Evolutionary conservation across 2,329 filamentous ascomycete species (phyloP).

Genomic region (Aspergillus candidus): DNA sequence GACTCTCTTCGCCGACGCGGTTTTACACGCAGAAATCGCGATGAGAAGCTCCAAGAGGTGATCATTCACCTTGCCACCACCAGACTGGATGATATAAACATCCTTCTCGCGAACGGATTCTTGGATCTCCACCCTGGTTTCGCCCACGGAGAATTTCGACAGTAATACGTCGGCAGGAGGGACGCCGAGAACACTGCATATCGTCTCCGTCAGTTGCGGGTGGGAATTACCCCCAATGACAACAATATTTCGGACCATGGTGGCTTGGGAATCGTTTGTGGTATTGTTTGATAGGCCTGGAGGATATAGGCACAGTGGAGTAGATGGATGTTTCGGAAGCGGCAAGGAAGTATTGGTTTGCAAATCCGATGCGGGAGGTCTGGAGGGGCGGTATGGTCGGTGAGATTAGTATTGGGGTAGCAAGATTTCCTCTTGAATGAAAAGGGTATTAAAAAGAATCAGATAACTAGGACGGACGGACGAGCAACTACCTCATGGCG

Average conservation of each 20-base stretch:
- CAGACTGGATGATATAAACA: slow-evolving; percentile 96
- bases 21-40: slow-evolving; percentile 97
- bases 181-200: slow-evolving; percentile 84
- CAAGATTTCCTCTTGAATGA: slow-evolving; percentile 1
- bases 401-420: slow-evolving; percentile 14
- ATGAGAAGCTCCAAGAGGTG: slow-evolving; percentile 95
- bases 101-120: slow-evolving; percentile 97
- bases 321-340: slow-evolving; percentile 13
- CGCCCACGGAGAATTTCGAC: slow-evolving; percentile 88
- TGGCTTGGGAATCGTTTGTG: slow-evolving; percentile 14
- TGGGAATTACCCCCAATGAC: slow-evolving; percentile 91
- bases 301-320: slow-evolving; percentile 11
- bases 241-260: slow-evolving; percentile 91
- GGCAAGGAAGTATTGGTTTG: slow-evolving; percentile 17
- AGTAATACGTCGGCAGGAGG: slow-evolving; percentile 78
- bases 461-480: slow-evolving; percentile 13
- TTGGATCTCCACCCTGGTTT: slow-evolving; percentile 90
- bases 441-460: slow-evolving; percentile 5
- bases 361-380: slow-evolving; percentile 24
- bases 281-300: slow-evolving; percentile 11
- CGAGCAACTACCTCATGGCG: slow-evolving; percentile 32
- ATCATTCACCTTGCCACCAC: slow-evolving; percentile 89
- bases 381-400: slow-evolving; percentile 21
- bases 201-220: slow-evolving; percentile 74
- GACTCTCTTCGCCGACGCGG: slow-evolving; percentile 83